A percentile compares a stretch with the other conserved stretches of the same genome.
phyloP scores from a whole-genome alignment of 129 eudicot species.

The Oenanthe sinensis region DNA sequence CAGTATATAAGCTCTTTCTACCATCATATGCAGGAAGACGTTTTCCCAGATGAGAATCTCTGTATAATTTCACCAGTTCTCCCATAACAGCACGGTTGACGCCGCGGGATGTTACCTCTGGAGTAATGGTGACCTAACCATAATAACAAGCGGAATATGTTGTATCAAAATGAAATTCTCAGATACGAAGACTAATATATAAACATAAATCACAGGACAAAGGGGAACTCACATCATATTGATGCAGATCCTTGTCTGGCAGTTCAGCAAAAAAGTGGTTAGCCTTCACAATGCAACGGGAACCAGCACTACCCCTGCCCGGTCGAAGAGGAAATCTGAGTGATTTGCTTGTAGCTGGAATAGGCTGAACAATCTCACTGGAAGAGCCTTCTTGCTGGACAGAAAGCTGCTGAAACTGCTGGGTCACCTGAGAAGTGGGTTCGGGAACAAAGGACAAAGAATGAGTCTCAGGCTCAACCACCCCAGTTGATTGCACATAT shows the following conservation, averaged over 20 bases:
- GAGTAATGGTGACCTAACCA: conserved; percentile 69
- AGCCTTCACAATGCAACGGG: conserved; percentile 72
- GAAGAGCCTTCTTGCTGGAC: conserved; percentile 47
- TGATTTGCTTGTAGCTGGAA: conserved; percentile 72
- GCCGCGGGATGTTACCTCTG: conserved; percentile 84
- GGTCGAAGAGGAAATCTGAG: conserved; percentile 81
- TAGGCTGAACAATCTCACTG: conserved; percentile 33
- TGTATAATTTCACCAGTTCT: conserved; percentile 9
- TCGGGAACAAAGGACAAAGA: conserved; percentile 29
- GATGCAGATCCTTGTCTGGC: conserved; percentile 86
- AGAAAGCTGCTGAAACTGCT: conserved; percentile 45
- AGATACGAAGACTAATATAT: background rate
- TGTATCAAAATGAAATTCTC: background rate
- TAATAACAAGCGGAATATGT: background rate
- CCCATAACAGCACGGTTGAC: conserved; percentile 16
- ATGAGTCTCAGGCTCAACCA: conserved; percentile 33
- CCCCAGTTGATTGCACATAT: conserved; percentile 32
- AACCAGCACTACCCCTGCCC: conserved; percentile 70
- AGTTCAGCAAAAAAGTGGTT: conserved; percentile 85
- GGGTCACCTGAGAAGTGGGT: conserved; percentile 24
- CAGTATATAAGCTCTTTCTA: conserved; percentile 13
- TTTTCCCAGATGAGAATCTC: conserved; percentile 21
- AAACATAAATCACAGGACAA: background rate
- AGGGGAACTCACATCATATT: conserved; percentile 60
- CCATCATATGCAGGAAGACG: conserved; percentile 70